Percentiles rank a stretch among this genome's conserved stretches.
These are phyloP conservation scores for Entomortierella parvispora DNA, from an alignment of 192 early-diverging fungal genomes.

Conservation along the genomic window DNA sequence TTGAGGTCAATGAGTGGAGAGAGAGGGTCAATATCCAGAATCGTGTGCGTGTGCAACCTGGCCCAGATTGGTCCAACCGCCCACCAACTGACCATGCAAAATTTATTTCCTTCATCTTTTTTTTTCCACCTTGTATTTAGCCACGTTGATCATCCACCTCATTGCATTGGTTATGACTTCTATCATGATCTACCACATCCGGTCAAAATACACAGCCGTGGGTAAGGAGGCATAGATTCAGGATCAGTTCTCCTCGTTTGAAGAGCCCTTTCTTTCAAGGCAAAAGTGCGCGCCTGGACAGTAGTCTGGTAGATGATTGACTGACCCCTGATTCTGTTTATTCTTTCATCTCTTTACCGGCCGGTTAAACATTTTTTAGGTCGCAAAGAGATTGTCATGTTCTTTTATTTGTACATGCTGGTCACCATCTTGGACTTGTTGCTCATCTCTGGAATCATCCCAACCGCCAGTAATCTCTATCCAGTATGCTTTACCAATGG, in stretches of 20 bases:
- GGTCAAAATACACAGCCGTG: conserved; percentile 98
- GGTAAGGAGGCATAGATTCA: conserved; percentile 62
- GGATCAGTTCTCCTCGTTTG: background rate
- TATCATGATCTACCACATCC: conserved; percentile 99
- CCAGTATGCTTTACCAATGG: conserved; percentile 50
- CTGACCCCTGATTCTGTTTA: background rate
- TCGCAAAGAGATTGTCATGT: conserved; percentile 98
- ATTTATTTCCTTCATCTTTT: too few relatives aligned
- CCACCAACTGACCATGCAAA: too few relatives aligned
- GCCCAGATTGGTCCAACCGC: too few relatives aligned
- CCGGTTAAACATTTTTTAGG: conserved; percentile 56
- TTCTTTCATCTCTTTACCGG: conserved; percentile 1
- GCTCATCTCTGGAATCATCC: conserved; percentile 92
- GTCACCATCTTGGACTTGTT: conserved; percentile 90
- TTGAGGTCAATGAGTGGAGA: too few relatives aligned
- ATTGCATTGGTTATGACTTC: conserved; percentile 94
- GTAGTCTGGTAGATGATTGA: background rate
- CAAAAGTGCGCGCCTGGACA: too few relatives aligned
- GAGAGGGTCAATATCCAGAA: too few relatives aligned
- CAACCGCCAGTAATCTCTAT: conserved; percentile 79
- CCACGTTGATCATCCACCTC: conserved; percentile 93
- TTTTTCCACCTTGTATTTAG: conserved; percentile 37
- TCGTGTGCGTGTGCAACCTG: too few relatives aligned
- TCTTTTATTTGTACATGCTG: conserved; percentile 96
- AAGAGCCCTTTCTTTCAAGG: too few relatives aligned